phyloP scores from a whole-genome alignment of 208 protist genomes.

The Trypanosoma rangeli region DNA sequence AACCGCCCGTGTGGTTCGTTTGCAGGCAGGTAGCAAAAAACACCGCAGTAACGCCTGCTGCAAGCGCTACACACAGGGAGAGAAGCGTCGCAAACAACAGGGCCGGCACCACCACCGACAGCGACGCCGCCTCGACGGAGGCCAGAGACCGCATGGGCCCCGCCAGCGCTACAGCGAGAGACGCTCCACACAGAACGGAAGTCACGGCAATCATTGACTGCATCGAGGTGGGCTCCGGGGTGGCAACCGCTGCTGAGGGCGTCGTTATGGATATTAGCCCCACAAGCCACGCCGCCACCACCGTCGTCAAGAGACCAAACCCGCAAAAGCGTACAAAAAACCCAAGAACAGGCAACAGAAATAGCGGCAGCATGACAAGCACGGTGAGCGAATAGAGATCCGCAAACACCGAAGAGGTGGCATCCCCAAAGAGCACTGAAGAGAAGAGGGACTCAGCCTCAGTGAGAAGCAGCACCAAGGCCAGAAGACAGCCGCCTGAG shows the following conservation, averaged over 20 bases:
- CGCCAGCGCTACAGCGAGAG: conserved; percentile 2
- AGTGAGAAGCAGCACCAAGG: not conserved
- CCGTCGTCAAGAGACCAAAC: not conserved
- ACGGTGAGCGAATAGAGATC: not conserved
- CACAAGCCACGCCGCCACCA: not conserved
- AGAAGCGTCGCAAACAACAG: not conserved
- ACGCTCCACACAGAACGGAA: not conserved
- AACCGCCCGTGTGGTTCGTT: not conserved
- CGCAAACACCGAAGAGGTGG: not conserved
- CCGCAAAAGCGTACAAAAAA: conserved; percentile 14
- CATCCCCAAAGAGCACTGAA: not conserved
- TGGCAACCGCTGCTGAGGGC: not conserved
- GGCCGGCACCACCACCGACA: not conserved
- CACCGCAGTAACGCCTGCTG: not conserved
- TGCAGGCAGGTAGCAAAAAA: not conserved
- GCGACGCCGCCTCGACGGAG: not conserved
- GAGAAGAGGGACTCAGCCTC: not conserved
- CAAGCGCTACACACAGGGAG: not conserved
- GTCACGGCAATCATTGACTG: not conserved
- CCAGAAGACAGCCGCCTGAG: conserved; percentile 1
- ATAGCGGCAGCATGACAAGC: not conserved
- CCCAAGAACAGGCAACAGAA: conserved; percentile 9
- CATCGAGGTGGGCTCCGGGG: not conserved
- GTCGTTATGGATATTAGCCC: not conserved
- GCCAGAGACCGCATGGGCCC: conserved; percentile 7